Conservation (phyloP, 192 early-diverging fungal genomes). For the Backusella tarrabulga region DNA sequence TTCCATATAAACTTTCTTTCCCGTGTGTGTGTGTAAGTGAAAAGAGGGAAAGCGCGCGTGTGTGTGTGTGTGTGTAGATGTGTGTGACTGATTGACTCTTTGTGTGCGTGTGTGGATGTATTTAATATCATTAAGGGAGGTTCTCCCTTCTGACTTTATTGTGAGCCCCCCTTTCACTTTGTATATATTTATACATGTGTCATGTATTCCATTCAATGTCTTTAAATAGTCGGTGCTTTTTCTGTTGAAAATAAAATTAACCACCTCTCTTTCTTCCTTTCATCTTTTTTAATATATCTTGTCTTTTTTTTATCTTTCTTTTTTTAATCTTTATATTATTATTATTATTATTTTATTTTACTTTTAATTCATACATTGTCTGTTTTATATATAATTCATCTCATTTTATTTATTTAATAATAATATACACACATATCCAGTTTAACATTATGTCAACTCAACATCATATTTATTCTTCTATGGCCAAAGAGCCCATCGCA, state of each 20-base stretch:
- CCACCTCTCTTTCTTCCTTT: neutral
- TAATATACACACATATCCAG: neutral
- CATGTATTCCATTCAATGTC: neutral
- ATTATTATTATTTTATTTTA: slow-evolving; percentile 4
- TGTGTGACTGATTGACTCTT: slow-evolving; percentile 6
- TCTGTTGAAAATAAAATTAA: slow-evolving; percentile 11
- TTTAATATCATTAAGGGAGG: slow-evolving; percentile 8
- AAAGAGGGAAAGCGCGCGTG: neutral
- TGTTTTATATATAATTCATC: slow-evolving; percentile 6
- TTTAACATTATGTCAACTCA: slow-evolving; percentile 5
- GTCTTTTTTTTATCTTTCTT: neutral
- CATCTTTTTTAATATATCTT: slow-evolving; percentile 7
- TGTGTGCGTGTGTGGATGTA: slow-evolving; percentile 8
- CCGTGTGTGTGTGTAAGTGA: neutral
- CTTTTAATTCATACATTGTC: slow-evolving; percentile 10
- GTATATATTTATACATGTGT: slow-evolving; percentile 7
- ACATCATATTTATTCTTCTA: neutral
- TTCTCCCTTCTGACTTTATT: slow-evolving; percentile 8
- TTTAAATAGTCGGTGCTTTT: slow-evolving; percentile 11
- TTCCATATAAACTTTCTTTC: slow-evolving; percentile 15
- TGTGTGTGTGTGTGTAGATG: neutral
- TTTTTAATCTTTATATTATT: neutral
- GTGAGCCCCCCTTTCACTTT: neutral
- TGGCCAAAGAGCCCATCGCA: slow-evolving; percentile 29
- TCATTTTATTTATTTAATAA: neutral